Base-by-base conservation (phyloP, 225 moss, liverwort and hornwort genomes). In the Pleurozium schreberi region DNA sequence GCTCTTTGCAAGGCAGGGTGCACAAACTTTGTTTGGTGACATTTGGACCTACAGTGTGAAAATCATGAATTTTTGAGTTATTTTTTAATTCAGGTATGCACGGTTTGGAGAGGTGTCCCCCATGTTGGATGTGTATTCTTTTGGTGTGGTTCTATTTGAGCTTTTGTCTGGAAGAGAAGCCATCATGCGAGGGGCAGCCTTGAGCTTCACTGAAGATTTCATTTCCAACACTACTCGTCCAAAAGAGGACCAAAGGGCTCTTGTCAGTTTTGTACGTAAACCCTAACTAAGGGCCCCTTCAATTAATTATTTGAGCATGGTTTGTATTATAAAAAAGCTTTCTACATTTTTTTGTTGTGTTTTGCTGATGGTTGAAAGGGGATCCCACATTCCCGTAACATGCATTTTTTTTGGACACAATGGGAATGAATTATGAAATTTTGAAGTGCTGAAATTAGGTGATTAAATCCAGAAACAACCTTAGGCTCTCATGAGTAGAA, bases 51-150 rank as follows among this genome's bases (percentile, higher is more conserved):
- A 25, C 4, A 5, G 8, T 25, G 27, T 16, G 71, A 16, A 26
- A 27, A 27, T 43, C 28, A 43, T 13, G 25, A 2, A 13, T 40
- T 40, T 25, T 68, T 68, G 9, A 70, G 70, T 70, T 70, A 15
- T 26, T 73, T 42, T 74, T 2, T 0, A 74, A 30, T 45, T 33
- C 22, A 97, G 97, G 85, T 98, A 98, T 85, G 98, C 97, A 4
- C 96, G 95, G 34, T 97, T 93, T 84, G 98, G 98, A 65, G 98
- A 98, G 45, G 96, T 98, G 50, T 98, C 97, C 23, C 95, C 98
- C 26, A 97, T 94, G 95, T 83, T 97, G 45, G 98, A 98, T 22
- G 98, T 98, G 28, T 98, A 97, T 84, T 93, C 96, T 12, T 98
- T 97, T 78, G 98, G 98, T 26, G 96, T 98, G 12, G 97, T 98